Percentiles rank a stretch among this genome's conserved stretches.
Evolutionary conservation across 2,329 filamentous ascomycete genomes (phyloP).

Genomic region (Periglandula ipomoeae): DNA sequence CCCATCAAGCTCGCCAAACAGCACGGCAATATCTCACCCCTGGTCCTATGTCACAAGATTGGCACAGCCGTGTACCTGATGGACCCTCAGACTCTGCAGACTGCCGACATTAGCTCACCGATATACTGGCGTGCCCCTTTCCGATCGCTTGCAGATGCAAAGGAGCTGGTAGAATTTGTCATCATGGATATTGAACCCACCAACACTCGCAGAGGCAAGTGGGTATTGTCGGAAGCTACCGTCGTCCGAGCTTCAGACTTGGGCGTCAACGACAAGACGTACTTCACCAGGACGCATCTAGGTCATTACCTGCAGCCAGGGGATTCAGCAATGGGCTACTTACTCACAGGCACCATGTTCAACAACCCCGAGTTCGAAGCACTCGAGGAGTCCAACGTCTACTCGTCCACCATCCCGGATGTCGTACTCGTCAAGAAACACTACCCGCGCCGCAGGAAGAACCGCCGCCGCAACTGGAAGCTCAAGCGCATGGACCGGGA

Average conservation of each 20-base stretch:
- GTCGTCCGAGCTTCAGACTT: conserved; percentile 82
- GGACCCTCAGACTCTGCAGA: conserved; percentile 86
- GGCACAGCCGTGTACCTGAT: conserved; percentile 85
- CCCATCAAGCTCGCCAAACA: conserved; percentile 83
- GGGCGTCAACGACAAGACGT: conserved; percentile 76
- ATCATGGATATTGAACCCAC: conserved; percentile 87
- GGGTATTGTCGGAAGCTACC: conserved; percentile 76
- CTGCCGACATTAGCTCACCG: conserved; percentile 69
- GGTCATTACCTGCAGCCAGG: conserved; percentile 78
- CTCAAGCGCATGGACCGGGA: conserved; percentile 90
- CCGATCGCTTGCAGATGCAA: conserved; percentile 69
- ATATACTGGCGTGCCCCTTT: conserved; percentile 93
- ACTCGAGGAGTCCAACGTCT: conserved; percentile 67
- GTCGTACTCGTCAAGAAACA: conserved; percentile 96
- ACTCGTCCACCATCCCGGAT: conserved; percentile 74
- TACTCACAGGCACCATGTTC: conserved; percentile 81
- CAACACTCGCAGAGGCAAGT: conserved; percentile 68
- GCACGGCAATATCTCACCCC: conserved; percentile 77
- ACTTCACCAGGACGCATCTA: conserved; percentile 84
- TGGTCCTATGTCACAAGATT: conserved; percentile 78
- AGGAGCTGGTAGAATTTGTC: conserved; percentile 83
- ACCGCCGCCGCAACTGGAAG: conserved; percentile 77
- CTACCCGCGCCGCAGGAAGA: conserved; percentile 79
- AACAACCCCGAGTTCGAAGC: conserved; percentile 82
- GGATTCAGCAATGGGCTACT: conserved; percentile 91